Evolutionary conservation across 139 green algal species (phyloP).

Genomic region (Volvox reticuliferus): DNA sequence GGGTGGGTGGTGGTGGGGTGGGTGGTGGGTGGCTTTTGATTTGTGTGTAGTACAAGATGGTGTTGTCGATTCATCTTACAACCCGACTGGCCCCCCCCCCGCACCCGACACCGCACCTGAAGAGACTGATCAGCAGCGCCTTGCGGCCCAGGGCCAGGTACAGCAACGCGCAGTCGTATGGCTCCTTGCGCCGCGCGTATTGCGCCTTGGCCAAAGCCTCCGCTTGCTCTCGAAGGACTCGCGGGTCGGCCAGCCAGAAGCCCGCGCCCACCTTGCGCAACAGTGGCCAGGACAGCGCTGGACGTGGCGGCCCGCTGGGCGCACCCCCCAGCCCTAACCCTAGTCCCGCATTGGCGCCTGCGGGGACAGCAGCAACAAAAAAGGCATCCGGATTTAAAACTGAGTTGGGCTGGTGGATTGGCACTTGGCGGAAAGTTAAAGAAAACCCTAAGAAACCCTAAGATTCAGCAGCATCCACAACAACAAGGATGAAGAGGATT

Average conservation of each 20-base stretch:
- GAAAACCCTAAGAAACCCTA: no score
- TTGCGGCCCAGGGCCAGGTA: conserved; percentile 85
- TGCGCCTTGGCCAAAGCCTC: conserved; percentile 83
- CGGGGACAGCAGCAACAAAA: no score
- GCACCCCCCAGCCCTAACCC: background rate
- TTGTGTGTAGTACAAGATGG: no score
- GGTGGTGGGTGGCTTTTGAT: no score
- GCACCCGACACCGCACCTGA: conserved; percentile 56
- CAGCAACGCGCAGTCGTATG: conserved; percentile 86
- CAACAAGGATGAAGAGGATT: no score
- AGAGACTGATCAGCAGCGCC: conserved; percentile 78
- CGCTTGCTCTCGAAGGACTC: conserved; percentile 43
- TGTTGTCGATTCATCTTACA: no score
- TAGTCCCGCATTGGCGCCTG: background rate
- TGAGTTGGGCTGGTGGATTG: no score
- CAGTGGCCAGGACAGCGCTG: conserved; percentile 69
- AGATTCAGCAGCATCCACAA: no score
- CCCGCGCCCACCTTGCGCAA: conserved; percentile 78
- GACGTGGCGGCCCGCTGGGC: background rate
- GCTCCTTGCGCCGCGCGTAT: conserved; percentile 76
- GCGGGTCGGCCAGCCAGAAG: conserved; percentile 85
- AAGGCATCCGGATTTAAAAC: no score
- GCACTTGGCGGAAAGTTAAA: no score
- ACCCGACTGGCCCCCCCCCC: no score
- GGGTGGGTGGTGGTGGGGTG: no score